A percentile compares a stretch with the other conserved stretches of the same genome.
These are phyloP conservation scores for Gleditsia sinensis DNA, from an alignment of 306 rosid genomes.

Conservation along the genomic window DNA sequence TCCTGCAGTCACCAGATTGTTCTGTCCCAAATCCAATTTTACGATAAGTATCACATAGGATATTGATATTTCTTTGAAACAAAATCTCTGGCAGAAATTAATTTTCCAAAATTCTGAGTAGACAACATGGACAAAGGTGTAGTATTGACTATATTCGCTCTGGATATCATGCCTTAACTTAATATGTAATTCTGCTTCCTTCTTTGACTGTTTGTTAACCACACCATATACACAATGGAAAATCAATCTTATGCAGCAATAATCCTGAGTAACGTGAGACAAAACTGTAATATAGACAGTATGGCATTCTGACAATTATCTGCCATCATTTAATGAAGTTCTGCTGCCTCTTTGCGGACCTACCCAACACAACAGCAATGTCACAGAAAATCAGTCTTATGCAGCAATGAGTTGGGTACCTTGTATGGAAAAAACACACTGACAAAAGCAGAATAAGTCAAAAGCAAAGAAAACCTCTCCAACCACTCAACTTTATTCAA, in stretches of 20 bases:
- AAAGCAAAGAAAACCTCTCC: conserved; percentile 39
- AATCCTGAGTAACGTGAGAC: conserved; percentile 15
- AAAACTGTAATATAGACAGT: background rate
- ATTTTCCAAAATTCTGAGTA: conserved; percentile 34
- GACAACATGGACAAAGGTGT: conserved; percentile 22
- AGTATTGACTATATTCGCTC: conserved; percentile 4
- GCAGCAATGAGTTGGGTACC: conserved; percentile 27
- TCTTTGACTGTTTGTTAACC: conserved; percentile 19
- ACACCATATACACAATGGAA: conserved; percentile 23
- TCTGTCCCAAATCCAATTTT: conserved; percentile 34
- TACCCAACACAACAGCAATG: conserved; percentile 31
- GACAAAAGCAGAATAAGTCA: conserved; percentile 34
- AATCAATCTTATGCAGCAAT: conserved; percentile 34
- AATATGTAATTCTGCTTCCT: conserved; percentile 32
- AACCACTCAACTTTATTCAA: conserved; percentile 37
- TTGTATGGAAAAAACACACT: conserved; percentile 26
- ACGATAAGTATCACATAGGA: conserved; percentile 25
- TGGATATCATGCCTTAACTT: conserved; percentile 30
- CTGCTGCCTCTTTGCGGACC: conserved; percentile 34
- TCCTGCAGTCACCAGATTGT: conserved; percentile 35
- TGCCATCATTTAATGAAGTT: conserved; percentile 21
- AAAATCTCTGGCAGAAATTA: conserved; percentile 17
- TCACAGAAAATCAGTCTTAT: conserved; percentile 33
- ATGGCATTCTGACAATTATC: conserved; percentile 2
- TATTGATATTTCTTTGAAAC: conserved; percentile 30